Conservation (phyloP, 2,329 filamentous ascomycete species). For the Hymenoscyphus occultus region DNA sequence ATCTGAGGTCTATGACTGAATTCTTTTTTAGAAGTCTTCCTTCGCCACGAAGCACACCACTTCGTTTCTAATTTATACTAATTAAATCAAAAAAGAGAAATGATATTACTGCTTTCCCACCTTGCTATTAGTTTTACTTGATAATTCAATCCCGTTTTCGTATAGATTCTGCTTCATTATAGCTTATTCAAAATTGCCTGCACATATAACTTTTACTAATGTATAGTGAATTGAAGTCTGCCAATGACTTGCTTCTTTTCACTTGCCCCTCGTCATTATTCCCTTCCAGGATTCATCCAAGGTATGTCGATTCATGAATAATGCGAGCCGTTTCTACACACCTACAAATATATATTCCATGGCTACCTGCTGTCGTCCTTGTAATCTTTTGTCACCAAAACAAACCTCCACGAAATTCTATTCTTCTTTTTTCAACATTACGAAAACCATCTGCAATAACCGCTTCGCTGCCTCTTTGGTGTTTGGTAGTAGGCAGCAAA, state of each 20-base stretch:
- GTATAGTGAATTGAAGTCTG: neutral
- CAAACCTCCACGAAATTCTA: neutral
- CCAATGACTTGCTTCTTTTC: neutral
- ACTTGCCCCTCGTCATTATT: neutral
- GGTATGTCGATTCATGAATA: neutral
- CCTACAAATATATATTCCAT: neutral
- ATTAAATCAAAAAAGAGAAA: no score
- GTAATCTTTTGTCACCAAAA: neutral
- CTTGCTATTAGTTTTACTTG: no score
- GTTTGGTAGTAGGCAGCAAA: no score
- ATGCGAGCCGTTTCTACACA: neutral
- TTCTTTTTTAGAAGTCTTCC: no score
- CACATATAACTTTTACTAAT: neutral
- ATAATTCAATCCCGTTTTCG: no score
- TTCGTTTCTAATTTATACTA: no score
- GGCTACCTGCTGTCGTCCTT: neutral
- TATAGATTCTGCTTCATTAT: no score
- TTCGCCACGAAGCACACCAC: no score
- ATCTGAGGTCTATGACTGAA: no score
- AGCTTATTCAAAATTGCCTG: neutral
- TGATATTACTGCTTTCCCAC: no score
- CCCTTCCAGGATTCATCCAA: neutral
- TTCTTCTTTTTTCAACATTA: no score
- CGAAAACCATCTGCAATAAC: no score
- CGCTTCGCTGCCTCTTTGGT: neutral